phyloP scores from a whole-genome alignment of 805 yeast genomes.

The Candida ponderosae region DNA sequence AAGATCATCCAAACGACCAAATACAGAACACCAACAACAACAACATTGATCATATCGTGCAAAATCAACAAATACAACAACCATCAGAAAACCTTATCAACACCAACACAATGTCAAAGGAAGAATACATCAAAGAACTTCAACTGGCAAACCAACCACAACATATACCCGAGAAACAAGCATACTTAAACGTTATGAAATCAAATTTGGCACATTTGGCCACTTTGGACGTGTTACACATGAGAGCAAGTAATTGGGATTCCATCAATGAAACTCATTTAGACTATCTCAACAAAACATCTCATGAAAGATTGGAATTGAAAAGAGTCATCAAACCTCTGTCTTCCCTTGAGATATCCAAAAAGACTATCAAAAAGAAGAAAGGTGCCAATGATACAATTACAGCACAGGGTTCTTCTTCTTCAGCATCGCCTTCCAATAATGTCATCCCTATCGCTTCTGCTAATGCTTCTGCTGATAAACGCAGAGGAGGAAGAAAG shows the following conservation, averaged over 20 bases:
- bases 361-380: constrained; percentile 2
- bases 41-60: not conserved
- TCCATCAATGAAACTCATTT: constrained; percentile 17
- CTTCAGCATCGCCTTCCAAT: constrained; percentile 4
- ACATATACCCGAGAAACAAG: not conserved
- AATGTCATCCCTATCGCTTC: not conserved
- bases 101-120: constrained; percentile 6
- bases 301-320: constrained; percentile 17
- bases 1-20: not conserved
- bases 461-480: not conserved
- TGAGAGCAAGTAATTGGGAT: constrained; percentile 20
- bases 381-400: not conserved
- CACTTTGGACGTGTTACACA: constrained; percentile 16
- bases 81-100: not conserved
- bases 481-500: not conserved
- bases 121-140: constrained; percentile 7
- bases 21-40: not conserved
- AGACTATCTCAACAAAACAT: constrained; percentile 17
- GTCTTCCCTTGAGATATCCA: constrained; percentile 15
- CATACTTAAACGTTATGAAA: constrained; percentile 13
- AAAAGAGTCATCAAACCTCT: constrained; percentile 20
- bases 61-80: not conserved
- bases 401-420: too few relatives aligned
- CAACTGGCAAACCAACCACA: not conserved
- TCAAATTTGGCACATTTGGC: constrained; percentile 19